Evolutionary conservation across 768 basidiomycete species (phyloP), one percentile per base, ranked within the genome.

Genomic region (Kwoniella botswanensis): DNA sequence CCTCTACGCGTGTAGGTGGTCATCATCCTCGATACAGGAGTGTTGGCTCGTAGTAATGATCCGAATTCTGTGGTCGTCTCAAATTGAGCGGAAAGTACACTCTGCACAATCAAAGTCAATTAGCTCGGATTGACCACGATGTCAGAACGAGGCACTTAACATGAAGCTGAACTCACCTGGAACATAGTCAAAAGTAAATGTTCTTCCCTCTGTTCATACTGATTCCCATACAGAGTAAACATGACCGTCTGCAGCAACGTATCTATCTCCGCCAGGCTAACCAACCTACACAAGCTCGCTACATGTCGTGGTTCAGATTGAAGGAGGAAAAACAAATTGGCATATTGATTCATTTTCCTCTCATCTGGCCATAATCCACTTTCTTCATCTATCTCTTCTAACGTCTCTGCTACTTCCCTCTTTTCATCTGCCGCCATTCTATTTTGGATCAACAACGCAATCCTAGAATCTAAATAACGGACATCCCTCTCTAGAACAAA

Each of bases 11-110:
- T 98, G 85, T 99, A 99, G 21, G 97, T 98, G 56, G 97, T 99
- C 97, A 99, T 99, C 97, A 99, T 99, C 50, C 97, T 91, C 60
- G 94, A 98, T 24, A 99, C 97, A 58, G 97, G 97, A 61, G 97
- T 99, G 85, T 99, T 99, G 70, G 97, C 97, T 65, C 97, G 93
- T 35, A 99, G 89, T 12, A 99, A 88, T 4, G 96, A 98, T n/a
- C 96, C 95, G 76, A 99, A 98, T 84, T 99, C 97, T 65, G 94
- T 96, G 17, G 97, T 94, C 2, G 93, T 98, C 85, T 99, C 97
- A 86, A 99, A 99, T 84, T 99, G 97, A 26, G 97, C 96, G 57
- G 96, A 95, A 5, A 99, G 87, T 12, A 99, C 97, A 77, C 93
- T 94, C 86, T 99, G 92, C 3, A 46, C 15, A 29, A 13, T 42